phyloP scores from a whole-genome alignment of 306 rosid genomes.

The Sphenostylis stenocarpa region DNA sequence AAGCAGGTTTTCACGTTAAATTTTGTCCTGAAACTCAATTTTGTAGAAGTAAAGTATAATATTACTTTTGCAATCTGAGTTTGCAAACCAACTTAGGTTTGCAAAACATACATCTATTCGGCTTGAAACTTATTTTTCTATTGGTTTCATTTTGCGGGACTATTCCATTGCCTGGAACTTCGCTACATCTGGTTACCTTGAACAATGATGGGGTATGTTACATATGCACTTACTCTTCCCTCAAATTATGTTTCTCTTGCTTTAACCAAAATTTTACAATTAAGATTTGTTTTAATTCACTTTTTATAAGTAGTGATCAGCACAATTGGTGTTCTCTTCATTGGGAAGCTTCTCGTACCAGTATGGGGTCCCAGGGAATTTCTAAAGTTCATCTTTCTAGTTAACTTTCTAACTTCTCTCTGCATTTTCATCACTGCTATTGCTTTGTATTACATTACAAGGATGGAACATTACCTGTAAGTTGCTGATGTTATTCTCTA shows the following conservation, averaged over 20 bases:
- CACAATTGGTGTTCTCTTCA: conserved; percentile 70
- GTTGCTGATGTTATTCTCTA: conserved; percentile 27
- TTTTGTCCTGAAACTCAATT: no score
- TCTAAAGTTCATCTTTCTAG: conserved; percentile 84
- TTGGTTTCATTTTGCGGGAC: neutral
- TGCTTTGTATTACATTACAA: conserved; percentile 74
- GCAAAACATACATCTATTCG: neutral
- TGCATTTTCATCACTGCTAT: conserved; percentile 88
- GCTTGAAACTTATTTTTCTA: neutral
- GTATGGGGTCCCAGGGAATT: conserved; percentile 94
- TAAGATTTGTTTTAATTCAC: neutral
- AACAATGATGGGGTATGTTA: conserved; percentile 79
- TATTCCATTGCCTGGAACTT: conserved; percentile 94
- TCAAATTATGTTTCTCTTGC: neutral
- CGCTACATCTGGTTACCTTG: conserved; percentile 76
- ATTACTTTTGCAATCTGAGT: no score
- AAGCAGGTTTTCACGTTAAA: no score
- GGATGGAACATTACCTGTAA: conserved; percentile 78
- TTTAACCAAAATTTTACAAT: neutral
- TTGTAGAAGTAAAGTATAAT: no score
- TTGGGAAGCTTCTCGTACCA: conserved; percentile 95
- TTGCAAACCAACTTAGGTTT: no score
- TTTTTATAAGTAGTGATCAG: conserved; percentile 55
- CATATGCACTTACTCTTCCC: conserved; percentile 1
- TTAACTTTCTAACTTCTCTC: conserved; percentile 72